phyloP scores from a whole-genome alignment of 2,329 filamentous ascomycete genomes.

The Furcasterigmium furcatum region DNA sequence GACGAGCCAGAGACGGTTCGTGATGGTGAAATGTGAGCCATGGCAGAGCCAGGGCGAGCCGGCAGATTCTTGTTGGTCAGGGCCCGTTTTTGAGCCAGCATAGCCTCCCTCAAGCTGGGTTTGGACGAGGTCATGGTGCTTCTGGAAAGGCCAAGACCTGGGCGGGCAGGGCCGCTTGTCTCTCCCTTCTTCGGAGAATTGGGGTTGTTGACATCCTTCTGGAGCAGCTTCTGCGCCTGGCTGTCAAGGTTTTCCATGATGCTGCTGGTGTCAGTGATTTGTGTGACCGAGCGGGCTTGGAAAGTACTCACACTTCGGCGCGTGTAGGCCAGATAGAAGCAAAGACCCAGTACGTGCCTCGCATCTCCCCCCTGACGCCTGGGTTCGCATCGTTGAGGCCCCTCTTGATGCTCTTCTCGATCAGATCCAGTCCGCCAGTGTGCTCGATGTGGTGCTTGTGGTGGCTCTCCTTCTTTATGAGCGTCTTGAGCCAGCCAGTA shows the following conservation, averaged over 20 bases:
- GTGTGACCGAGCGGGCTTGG: background rate
- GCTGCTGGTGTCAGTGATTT: slow-evolving; percentile 31
- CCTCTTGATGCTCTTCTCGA: slow-evolving; percentile 87
- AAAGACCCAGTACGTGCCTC: slow-evolving; percentile 84
- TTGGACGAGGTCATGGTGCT: slow-evolving; percentile 57
- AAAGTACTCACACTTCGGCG: slow-evolving; percentile 68
- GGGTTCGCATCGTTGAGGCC: slow-evolving; percentile 88
- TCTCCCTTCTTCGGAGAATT: slow-evolving; percentile 55
- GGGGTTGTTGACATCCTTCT: slow-evolving; percentile 81
- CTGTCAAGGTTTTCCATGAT: slow-evolving; percentile 77
- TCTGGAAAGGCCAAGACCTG: slow-evolving; percentile 59
- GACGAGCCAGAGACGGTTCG: slow-evolving; percentile 37
- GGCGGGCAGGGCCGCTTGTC: slow-evolving; percentile 43
- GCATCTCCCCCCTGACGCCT: slow-evolving; percentile 81
- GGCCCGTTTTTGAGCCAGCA: slow-evolving; percentile 77
- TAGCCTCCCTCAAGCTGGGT: slow-evolving; percentile 74
- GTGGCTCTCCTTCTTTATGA: slow-evolving; percentile 72
- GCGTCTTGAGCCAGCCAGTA: slow-evolving; percentile 77
- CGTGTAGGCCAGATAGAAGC: slow-evolving; percentile 72
- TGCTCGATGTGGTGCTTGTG: slow-evolving; percentile 86
- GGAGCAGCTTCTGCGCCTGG: slow-evolving; percentile 74
- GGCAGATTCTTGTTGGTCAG: slow-evolving; percentile 50
- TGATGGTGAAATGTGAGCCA: slow-evolving; percentile 49
- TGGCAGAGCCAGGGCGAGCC: slow-evolving; percentile 58
- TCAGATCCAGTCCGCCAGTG: slow-evolving; percentile 73